These are phyloP conservation scores for Komagataella pastoris DNA, from an alignment of 805 yeast species.

Conservation along the genomic window DNA sequence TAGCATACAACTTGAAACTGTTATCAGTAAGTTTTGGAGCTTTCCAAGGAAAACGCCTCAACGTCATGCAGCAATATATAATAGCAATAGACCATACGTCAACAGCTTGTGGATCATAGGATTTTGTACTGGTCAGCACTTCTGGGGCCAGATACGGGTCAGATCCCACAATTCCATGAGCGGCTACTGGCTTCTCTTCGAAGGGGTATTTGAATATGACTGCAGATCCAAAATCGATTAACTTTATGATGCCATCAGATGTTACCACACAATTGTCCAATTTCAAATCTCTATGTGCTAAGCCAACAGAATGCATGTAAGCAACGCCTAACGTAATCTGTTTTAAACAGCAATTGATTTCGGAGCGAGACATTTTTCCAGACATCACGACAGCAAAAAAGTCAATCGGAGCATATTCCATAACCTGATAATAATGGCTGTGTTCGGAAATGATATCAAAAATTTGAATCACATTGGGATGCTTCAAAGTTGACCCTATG, in stretches of 20 bases:
- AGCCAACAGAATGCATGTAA: constrained; percentile 64
- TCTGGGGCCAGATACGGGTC: constrained; percentile 86
- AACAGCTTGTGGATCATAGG: constrained; percentile 65
- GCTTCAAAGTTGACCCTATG: constrained; percentile 71
- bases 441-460: constrained; percentile 60
- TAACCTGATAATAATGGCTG: constrained; percentile 63
- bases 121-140: constrained; percentile 37
- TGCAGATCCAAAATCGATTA: constrained; percentile 78
- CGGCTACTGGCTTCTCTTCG: constrained; percentile 40
- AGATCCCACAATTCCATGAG: constrained; percentile 73
- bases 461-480: constrained; percentile 71
- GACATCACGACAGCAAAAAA: constrained; percentile 83
- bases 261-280: constrained; percentile 77
- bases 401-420: constrained; percentile 80
- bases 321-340: constrained; percentile 63
- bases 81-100: constrained; percentile 82
- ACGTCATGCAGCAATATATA: constrained; percentile 77
- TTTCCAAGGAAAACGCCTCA: constrained; percentile 82
- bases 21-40: constrained; percentile 61
- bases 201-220: constrained; percentile 72
- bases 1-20: constrained; percentile 51
- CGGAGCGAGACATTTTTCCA: constrained; percentile 69
- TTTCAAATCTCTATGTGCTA: constrained; percentile 75
- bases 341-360: constrained; percentile 69
- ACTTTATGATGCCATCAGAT: constrained; percentile 55